phyloP scores from a whole-genome alignment of 768 basidiomycete species.

The Chlorophyllum brunneum region DNA sequence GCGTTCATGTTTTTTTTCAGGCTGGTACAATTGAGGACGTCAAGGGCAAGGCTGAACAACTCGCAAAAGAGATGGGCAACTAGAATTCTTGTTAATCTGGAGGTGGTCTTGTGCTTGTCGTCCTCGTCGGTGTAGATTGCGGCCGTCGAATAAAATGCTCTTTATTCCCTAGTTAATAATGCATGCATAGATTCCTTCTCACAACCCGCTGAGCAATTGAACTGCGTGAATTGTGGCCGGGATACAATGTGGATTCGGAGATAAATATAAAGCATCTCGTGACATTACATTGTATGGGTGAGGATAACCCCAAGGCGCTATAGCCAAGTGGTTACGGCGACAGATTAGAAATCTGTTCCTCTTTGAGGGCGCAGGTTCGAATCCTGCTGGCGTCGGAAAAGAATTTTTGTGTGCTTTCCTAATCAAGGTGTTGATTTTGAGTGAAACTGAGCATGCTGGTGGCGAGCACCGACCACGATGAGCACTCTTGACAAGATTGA shows the following conservation, averaged over 20 bases:
- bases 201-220: slow-evolving; percentile 60
- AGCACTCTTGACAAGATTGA: slow-evolving; percentile 62
- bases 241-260: no score
- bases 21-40: slow-evolving; percentile 95
- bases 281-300: no score
- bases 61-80: slow-evolving; percentile 88
- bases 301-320: slow-evolving; percentile 41
- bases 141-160: slow-evolving; percentile 17
- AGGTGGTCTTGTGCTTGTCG: slow-evolving; percentile 12
- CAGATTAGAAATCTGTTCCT: slow-evolving; percentile 74
- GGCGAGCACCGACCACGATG: slow-evolving; percentile 20
- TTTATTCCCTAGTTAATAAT: slow-evolving; percentile 14
- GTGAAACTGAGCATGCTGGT: slow-evolving; percentile 9
- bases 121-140: slow-evolving; percentile 12
- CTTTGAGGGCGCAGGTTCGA: slow-evolving; percentile 61
- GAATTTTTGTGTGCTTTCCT: not conserved
- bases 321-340: slow-evolving; percentile 82
- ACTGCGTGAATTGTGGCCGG: no score
- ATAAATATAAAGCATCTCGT: no score
- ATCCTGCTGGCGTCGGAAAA: slow-evolving; percentile 20
- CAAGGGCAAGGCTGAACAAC: slow-evolving; percentile 95
- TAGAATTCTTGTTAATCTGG: slow-evolving; percentile 22
- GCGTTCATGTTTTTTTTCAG: slow-evolving; percentile 23
- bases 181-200: slow-evolving; percentile 21
- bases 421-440: slow-evolving; percentile 51